Evolutionary conservation across 768 basidiomycete genomes (phyloP), one percentile per base, ranked within the genome.

Genomic region (Pisolithus marmoratus): DNA sequence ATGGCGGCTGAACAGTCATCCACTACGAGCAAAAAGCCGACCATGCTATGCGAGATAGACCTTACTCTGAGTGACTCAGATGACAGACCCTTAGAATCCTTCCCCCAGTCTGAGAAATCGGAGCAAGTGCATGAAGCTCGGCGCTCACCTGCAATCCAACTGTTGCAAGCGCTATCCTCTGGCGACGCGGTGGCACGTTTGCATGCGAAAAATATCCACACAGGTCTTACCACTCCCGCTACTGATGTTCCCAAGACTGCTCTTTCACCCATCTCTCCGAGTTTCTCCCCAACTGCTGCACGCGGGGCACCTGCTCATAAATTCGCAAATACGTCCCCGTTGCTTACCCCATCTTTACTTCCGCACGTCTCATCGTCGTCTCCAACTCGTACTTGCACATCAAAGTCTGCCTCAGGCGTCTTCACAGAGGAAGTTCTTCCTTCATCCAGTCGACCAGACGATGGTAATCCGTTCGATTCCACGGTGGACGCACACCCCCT

Each of bases 221-320:
- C 49, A 44, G 12, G 40, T 23, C 54, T 60, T 15, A 43, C 48
- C 5, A 68, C 60, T 5, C 66, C 66, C 6, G 54, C 2, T 17
- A 52, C 54, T 23, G 47, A 38, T 19, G 50, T 54, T 3, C 61
- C 52, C 44, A 53, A 48, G 22, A 19, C n/a, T 46, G 2, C 41
- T 8, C 44, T n/a, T n/a, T 3, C 49, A 22, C 46, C 29, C 20
- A 38, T 4, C 29, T 12, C 48, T 6, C 20, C 48, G 24, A 51
- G 53, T 17, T 24, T 14, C 15, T 45, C 54, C 11, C 54, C 53
- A 46, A 50, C 46, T 40, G 38, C 47, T 15, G 27, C 9, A 14
- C 34, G 34, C 34, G 12, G 34, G 34, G 12, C 15, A 34, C 34
- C 34, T 34, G 34, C 34, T 3, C 34, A 14, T 14, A 14, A 34